Evolutionary conservation across 2,329 filamentous ascomycete species (phyloP), one percentile per base, ranked within the genome.

Genomic region (Stagonosporopsis chrysanthemi): DNA sequence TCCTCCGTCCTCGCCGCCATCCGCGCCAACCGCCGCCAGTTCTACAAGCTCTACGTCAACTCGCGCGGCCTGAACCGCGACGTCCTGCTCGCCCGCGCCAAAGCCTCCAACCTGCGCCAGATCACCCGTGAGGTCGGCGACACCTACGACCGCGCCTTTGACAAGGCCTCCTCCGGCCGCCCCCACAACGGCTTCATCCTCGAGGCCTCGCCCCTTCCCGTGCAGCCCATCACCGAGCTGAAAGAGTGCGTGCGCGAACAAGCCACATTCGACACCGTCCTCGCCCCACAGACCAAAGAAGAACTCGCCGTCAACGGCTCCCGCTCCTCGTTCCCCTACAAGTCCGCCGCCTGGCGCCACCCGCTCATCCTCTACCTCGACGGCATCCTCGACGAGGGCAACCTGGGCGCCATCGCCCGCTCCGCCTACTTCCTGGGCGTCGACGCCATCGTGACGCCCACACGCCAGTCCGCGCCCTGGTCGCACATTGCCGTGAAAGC

Each of bases 111-210:
- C n/a, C 56, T 70, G 24, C 66, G 65, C 38, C 43, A 58, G 1
- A 65, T 68, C 23, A 64, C 59, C 35, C 81, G 81, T 5, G 77
- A 84, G 40, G 84, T 94, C 22, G 85, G 85, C 39, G 79, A 80
- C 19, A 80, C 83, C 1, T 88, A 88, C 71, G 78, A 91, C 57
- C 84, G 83, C 0, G 79, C 92, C 38, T 83, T 99, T 79, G 89
- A 96, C 76, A 93, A 91, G 77, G 91, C 96, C 86, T 90, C 90
- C 63, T 84, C 82, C 53, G 88, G 89, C 1, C 85, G 95, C 38
- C 92, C 94, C 31, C 94, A 99, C 77, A 97, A 98, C 71, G 93
- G 94, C 43, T 88, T 89, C 66, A 82, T 98, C 15, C 84, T 99
- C 3, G 95, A 99, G 77, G 87, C 90, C 14, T 97, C 92, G 0